Evolutionary conservation across 192 early-diverging fungal genomes (phyloP).

Genomic region (Lobosporangium transversale): DNA sequence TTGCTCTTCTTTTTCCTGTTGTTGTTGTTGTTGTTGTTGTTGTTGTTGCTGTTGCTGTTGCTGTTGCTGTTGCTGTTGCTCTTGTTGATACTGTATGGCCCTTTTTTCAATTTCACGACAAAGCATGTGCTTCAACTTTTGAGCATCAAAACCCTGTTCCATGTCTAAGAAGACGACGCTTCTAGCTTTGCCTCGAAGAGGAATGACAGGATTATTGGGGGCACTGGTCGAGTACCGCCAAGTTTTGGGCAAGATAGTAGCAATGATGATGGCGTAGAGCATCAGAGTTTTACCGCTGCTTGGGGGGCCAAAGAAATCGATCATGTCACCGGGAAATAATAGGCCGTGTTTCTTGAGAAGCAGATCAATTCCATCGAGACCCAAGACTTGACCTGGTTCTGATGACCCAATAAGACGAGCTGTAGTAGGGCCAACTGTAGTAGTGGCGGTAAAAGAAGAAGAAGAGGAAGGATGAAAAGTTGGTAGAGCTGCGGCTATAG

Average conservation of each 20-base stretch:
- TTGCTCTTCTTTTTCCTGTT: neutral
- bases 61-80: neutral
- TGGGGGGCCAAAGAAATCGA: slow-evolving; percentile 25
- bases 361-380: slow-evolving; percentile 29
- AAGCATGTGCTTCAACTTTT: slow-evolving; percentile 11
- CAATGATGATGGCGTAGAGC: slow-evolving; percentile 44
- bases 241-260: slow-evolving; percentile 34
- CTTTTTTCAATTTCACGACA: slow-evolving; percentile 6
- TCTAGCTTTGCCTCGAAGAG: slow-evolving; percentile 11
- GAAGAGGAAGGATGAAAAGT: neutral
- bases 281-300: slow-evolving; percentile 32
- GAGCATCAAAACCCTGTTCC: slow-evolving; percentile 24
- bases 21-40: neutral
- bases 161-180: slow-evolving; percentile 36
- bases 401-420: neutral
- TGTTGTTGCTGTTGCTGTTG: neutral
- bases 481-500: too few species aligned
- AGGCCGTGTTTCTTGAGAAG: slow-evolving; percentile 15
- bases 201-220: neutral
- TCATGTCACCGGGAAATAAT: slow-evolving; percentile 29
- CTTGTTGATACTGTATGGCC: neutral
- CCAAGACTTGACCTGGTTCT: neutral
- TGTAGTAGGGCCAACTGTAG: neutral
- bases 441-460: neutral
- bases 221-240: slow-evolving; percentile 28